Percentiles rank a stretch among this genome's conserved stretches.
Evolutionary conservation across 164 flowering plant genomes (phyloP).

Genomic region (Vitis labrusca): DNA sequence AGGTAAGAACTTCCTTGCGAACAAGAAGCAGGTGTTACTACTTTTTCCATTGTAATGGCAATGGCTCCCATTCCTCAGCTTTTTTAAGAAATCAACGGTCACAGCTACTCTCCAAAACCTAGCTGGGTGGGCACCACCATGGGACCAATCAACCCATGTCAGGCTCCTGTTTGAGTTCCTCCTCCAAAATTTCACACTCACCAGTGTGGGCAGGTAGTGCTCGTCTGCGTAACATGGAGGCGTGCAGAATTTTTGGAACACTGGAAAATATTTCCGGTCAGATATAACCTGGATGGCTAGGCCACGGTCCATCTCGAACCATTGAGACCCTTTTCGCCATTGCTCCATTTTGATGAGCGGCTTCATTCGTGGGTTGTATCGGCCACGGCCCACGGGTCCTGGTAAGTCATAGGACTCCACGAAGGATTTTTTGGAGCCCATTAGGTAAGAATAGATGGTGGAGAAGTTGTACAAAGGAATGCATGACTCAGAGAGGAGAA

Average conservation of each 20-base stretch:
- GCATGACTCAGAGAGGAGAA: constrained; percentile 44
- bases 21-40: constrained; percentile 25
- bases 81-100: constrained; percentile 21
- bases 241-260: constrained; percentile 19
- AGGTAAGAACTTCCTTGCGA: constrained; percentile 36
- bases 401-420: constrained; percentile 25
- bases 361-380: constrained; percentile 24
- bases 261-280: constrained; percentile 18
- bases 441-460: constrained; percentile 31
- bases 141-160: constrained; percentile 41
- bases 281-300: constrained; percentile 24
- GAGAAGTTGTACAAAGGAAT: constrained; percentile 41
- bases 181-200: constrained; percentile 13
- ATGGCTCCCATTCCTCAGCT: constrained; percentile 11
- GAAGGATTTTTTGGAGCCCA: constrained; percentile 18
- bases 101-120: constrained; percentile 12
- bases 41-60: constrained; percentile 30
- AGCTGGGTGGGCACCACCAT: constrained; percentile 30
- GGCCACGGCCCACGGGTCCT: constrained; percentile 25
- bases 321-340: constrained; percentile 43
- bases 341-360: constrained; percentile 16
- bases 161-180: constrained; percentile 23
- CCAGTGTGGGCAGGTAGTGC: constrained; percentile 33
- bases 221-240: constrained; percentile 26
- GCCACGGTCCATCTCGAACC: constrained; percentile 34